These are phyloP conservation scores for Tricholoma sp. DNA, from an alignment of 768 basidiomycete genomes.

Conservation along the genomic window DNA sequence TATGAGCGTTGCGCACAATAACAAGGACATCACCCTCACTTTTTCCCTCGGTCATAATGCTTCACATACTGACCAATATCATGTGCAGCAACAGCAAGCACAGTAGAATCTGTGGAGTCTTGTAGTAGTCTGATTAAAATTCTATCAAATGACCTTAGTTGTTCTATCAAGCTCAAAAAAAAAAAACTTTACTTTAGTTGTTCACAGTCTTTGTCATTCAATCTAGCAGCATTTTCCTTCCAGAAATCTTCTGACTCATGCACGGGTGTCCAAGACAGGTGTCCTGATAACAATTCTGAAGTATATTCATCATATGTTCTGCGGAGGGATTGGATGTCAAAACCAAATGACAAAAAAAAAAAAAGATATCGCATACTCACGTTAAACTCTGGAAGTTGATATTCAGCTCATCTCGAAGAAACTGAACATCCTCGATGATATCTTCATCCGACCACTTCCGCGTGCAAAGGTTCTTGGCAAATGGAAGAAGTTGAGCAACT, in stretches of 20 bases:
- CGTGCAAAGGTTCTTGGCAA: slow-evolving; percentile 73
- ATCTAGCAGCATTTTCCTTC: slow-evolving; percentile 86
- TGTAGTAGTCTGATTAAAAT: slow-evolving; percentile 67
- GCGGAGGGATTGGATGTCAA: not conserved
- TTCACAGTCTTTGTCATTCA: slow-evolving; percentile 81
- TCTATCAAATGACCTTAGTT: slow-evolving; percentile 36
- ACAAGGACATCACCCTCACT: slow-evolving; percentile 42
- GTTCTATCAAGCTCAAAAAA: not conserved
- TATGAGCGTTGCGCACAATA: slow-evolving; percentile 1
- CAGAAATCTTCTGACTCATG: slow-evolving; percentile 98
- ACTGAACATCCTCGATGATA: slow-evolving; percentile 86
- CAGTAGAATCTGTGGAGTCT: slow-evolving; percentile 64
- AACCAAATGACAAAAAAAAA: not conserved
- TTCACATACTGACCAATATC: slow-evolving; percentile 95
- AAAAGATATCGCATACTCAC: slow-evolving; percentile 41
- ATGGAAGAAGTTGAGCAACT: slow-evolving; percentile 80
- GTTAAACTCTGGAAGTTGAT: slow-evolving; percentile 84
- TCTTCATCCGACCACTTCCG: slow-evolving; percentile 97
- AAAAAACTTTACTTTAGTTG: slow-evolving; percentile 65
- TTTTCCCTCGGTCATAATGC: slow-evolving; percentile 87
- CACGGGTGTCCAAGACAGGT: slow-evolving; percentile 92
- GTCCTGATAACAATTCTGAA: slow-evolving; percentile 85
- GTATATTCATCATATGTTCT: slow-evolving; percentile 97
- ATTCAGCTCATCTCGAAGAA: slow-evolving; percentile 81
- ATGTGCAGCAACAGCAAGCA: slow-evolving; percentile 88